A percentile compares a stretch with the other conserved stretches of the same genome.
Conservation (phyloP, 495 filamentous ascomycete species). For the Penicillium daleae region DNA sequence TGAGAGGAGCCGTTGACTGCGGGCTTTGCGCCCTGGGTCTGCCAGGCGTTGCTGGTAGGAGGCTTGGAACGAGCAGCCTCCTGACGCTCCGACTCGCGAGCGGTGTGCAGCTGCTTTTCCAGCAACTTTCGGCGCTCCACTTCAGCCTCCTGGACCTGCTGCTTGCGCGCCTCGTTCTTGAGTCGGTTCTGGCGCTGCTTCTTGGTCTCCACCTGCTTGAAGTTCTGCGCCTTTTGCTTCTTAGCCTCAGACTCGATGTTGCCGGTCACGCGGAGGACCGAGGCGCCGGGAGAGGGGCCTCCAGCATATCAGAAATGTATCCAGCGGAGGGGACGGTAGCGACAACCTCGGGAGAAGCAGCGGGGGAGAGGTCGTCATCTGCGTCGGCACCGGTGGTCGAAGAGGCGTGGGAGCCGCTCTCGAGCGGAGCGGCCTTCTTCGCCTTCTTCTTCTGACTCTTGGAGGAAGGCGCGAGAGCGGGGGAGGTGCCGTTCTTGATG, state of each 20-base stretch:
- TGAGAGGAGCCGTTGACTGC: constrained; percentile 31
- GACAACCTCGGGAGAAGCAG: constrained; percentile 58
- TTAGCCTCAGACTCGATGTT: constrained; percentile 62
- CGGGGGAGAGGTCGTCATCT: constrained; percentile 76
- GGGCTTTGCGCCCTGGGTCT: constrained; percentile 43
- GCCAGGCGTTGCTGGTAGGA: constrained; percentile 65
- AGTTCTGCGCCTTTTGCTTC: constrained; percentile 63
- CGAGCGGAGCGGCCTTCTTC: constrained; percentile 48
- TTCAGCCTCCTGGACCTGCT: constrained; percentile 72
- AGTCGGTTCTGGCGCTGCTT: constrained; percentile 86
- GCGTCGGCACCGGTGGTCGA: constrained; percentile 80
- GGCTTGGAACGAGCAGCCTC: constrained; percentile 71
- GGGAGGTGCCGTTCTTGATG: constrained; percentile 63
- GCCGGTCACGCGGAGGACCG: constrained; percentile 74
- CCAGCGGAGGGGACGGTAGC: constrained; percentile 55
- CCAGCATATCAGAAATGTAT: constrained; percentile 87
- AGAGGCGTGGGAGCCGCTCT: constrained; percentile 52
- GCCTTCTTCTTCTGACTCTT: constrained; percentile 65
- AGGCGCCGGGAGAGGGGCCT: constrained; percentile 69
- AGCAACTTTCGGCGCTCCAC: constrained; percentile 68
- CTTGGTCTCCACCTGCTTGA: constrained; percentile 71
- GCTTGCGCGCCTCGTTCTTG: constrained; percentile 77
- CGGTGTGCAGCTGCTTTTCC: constrained; percentile 80
- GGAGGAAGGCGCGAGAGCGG: constrained; percentile 44
- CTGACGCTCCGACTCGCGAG: constrained; percentile 77